Evolutionary conservation across 345 rosid species (phyloP), one percentile per base, ranked within the genome.

Genomic region (Stellera chamaejasme): DNA sequence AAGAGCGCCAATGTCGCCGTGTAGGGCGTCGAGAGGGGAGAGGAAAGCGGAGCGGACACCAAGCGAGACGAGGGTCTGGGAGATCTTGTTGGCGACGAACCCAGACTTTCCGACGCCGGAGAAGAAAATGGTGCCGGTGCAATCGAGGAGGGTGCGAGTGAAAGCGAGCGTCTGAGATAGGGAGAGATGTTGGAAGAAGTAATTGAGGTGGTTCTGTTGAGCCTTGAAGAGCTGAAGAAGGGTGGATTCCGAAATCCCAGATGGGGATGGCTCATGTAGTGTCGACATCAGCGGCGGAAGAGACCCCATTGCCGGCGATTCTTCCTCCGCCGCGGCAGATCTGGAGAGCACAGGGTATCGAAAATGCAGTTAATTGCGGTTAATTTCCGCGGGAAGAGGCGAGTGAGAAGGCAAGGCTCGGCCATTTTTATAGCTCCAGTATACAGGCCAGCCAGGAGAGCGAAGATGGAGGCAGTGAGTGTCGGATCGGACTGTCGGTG

Each of bases 41-140:
- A 90, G 87, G 73, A 80, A 94, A 6, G 77, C 66, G 26, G 99
- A 77, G 54, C 80, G 85, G 60, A 87, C 74, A 64, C 84, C 85
- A 48, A 94, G 77, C 50, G 96, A 94, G 55, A 84, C 67, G 27
- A 94, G 84, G 43, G 99, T 90, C 69, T 87, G 96, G 5, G 97
- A 90, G 69, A 94, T 79, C 76, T 90, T 94, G 72, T 79, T 69
- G 60, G 99, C 93, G 55, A 94, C 96, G 81, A 94, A 87, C 27
- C 95, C 96, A 32, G 95, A 90, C 68, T 94, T 94, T 0, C 96
- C 97, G 66, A 94, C 93, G 26, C 99, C 99, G 59, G 97, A 67
- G 84, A 94, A 85, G 79, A 90, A 82, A 52, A 90, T 69, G 44
- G 90, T 80, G 41, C 96, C 97, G 43, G 62, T 10, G 52, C 72